Base-by-base conservation (phyloP, 2,329 filamentous ascomycete genomes). In the Colletotrichum orchidophilum region DNA sequence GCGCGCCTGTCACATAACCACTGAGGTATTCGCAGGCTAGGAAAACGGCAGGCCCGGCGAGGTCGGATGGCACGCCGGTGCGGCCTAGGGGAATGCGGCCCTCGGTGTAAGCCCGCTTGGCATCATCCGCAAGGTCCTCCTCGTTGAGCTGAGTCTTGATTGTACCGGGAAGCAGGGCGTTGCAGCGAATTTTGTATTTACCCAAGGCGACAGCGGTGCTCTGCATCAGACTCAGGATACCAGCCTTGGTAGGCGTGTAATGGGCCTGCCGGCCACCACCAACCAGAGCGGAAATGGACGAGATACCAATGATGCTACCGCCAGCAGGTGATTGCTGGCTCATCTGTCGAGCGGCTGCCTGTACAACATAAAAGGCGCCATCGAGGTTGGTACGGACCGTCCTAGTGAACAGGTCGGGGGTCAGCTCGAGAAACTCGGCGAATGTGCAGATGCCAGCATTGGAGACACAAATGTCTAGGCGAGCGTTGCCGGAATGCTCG, bases 361-460 rank as follows among this genome's bases (percentile, higher is more conserved):
- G 95, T 26, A 93, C 92, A 42, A 93, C 88, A 83, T 95, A 95
- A 84, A 97, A 97, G n/a, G 94, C 93, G 54, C 95, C 95, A 75
- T 92, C 91, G 74, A 97, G 90, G 82, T 97, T 97, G 60, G 93
- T 96, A 46, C 88, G 85, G 50, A 97, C 85, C 3, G 94, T 97
- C 65, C 86, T 85, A 72, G 88, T 83, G 77, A 95, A 93, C 65
- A 97, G 90, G 67, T 92, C 88, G 1, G 90, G 87, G 11, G 90
- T 86, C 53, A 97, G 87, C 24, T 92, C 90, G 27, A 98, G 83
- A 78, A 98, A 97, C 75, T 97, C 93, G 70, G 92, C 92, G 81
- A 98, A 98, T 74, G 93, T 88, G 85, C 94, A 97, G 70, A 97
- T 88, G 7, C 95, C 95, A 4, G 95, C 95, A 83, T 97, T 97